Evolutionary conservation across 139 green algal species (phyloP).

Genomic region (Chlorella sp.): DNA sequence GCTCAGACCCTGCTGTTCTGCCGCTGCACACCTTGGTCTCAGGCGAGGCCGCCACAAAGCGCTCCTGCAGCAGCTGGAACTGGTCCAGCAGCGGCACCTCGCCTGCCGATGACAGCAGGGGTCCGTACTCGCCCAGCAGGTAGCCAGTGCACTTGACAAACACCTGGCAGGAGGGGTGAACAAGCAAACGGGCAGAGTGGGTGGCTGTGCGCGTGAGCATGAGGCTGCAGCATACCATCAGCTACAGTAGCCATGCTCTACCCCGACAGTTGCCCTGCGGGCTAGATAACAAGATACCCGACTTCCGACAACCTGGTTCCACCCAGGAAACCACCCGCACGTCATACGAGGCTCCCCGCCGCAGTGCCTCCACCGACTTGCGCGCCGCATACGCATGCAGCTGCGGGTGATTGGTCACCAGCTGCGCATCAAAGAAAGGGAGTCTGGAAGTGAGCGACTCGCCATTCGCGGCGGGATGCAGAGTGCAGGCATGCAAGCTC

Average conservation of each 20-base stretch:
- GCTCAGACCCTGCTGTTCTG: no score
- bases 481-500: not conserved
- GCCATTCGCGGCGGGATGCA: no score
- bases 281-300: no score
- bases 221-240: no score
- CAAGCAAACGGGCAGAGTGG: not conserved
- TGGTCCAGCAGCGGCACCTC: constrained; percentile 64
- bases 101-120: constrained; percentile 54
- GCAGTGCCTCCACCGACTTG: constrained; percentile 70
- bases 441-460: no score
- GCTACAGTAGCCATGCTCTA: no score
- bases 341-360: constrained; percentile 75
- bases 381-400: constrained; percentile 90
- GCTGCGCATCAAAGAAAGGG: constrained; percentile 68
- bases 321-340: not conserved
- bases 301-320: not conserved
- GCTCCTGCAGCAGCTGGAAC: constrained; percentile 83
- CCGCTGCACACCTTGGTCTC: constrained; percentile 62
- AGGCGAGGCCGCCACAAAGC: constrained; percentile 67
- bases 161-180: constrained; percentile 16
- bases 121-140: constrained; percentile 93
- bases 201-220: no score
- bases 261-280: no score
- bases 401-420: constrained; percentile 93
- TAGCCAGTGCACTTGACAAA: constrained; percentile 84